phyloP scores from a whole-genome alignment of 257 asterid species.

The Perilla frutescens region DNA sequence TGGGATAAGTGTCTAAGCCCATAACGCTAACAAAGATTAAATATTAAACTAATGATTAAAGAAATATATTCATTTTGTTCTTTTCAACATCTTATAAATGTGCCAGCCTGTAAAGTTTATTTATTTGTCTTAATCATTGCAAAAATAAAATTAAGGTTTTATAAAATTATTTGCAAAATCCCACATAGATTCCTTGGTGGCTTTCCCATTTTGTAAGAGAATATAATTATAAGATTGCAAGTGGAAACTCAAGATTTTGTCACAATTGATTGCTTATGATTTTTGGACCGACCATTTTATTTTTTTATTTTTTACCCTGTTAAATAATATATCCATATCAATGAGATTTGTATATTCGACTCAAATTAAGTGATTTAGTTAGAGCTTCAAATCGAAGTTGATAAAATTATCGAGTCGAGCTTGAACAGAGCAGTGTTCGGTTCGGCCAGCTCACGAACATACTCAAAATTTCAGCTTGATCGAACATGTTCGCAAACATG shows the following conservation, averaged over 20 bases:
- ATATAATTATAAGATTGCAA: slow-evolving; percentile 2
- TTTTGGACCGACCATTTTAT: slow-evolving; percentile 25
- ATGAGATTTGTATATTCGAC: neutral
- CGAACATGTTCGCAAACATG: no score
- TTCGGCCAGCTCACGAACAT: no score
- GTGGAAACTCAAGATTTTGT: slow-evolving; percentile 35
- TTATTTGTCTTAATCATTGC: slow-evolving; percentile 23
- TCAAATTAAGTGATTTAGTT: neutral
- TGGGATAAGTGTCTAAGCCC: slow-evolving; percentile 15
- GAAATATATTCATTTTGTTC: neutral
- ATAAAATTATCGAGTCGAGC: no score
- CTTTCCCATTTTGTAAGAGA: slow-evolving; percentile 24
- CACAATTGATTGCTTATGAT: slow-evolving; percentile 23
- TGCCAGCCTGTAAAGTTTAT: slow-evolving; percentile 32
- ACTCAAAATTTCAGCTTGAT: neutral
- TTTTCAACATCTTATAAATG: slow-evolving; percentile 3
- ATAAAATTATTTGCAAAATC: neutral
- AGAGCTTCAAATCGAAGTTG: no score
- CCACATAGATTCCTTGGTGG: slow-evolving; percentile 7
- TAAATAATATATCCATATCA: neutral
- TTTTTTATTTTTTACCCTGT: neutral
- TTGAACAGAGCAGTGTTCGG: no score
- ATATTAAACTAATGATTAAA: neutral
- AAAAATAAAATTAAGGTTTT: neutral
- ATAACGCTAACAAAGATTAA: neutral